Conservation (phyloP, 1,284 basidiomycete genomes). For the Moesziomyces globuligerus region DNA sequence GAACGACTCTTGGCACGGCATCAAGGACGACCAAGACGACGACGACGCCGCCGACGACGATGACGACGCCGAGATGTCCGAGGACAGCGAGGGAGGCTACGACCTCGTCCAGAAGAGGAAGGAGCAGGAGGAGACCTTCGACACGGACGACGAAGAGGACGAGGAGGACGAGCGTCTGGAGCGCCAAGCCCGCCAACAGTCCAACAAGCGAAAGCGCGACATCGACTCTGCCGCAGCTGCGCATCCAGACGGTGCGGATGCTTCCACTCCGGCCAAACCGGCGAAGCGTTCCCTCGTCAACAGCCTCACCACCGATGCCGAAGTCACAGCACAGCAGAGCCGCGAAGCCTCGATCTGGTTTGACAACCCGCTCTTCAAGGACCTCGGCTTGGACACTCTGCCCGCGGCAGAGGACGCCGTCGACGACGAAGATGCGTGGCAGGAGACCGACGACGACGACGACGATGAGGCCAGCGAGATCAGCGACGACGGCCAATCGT, state of each 20-base stretch:
- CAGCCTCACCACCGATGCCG: conserved; percentile 44
- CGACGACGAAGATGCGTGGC: conserved; percentile 64
- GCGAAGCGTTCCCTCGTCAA: conserved; percentile 42
- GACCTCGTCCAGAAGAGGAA: conserved; percentile 77
- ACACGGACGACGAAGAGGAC: conserved; percentile 70
- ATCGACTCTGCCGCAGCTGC: conserved; percentile 5
- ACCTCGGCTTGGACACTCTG: conserved; percentile 73
- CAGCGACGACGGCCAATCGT: conserved; percentile 49
- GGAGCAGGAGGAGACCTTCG: conserved; percentile 72
- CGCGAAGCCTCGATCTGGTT: conserved; percentile 84
- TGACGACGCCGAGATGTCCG: conserved; percentile 67
- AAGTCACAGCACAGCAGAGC: conserved; percentile 63
- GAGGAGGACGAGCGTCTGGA: conserved; percentile 66
- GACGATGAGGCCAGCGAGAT: conserved; percentile 57
- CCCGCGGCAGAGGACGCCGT: conserved; percentile 68
- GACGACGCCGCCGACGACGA: conserved; percentile 65
- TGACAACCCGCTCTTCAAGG: conserved; percentile 89
- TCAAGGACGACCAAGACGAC: conserved; percentile 51
- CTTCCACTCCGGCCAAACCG: conserved; percentile 25
- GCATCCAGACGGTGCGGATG: conserved; percentile 9
- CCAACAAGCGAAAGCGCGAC: conserved; percentile 47
- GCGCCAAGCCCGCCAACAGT: conserved; percentile 63
- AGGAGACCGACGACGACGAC: conserved; percentile 68
- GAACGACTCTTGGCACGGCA: conserved; percentile 65
- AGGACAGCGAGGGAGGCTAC: conserved; percentile 74